Base-by-base conservation (phyloP, 2,329 filamentous ascomycete genomes). In the Tolypocladium guangdongense region DNA sequence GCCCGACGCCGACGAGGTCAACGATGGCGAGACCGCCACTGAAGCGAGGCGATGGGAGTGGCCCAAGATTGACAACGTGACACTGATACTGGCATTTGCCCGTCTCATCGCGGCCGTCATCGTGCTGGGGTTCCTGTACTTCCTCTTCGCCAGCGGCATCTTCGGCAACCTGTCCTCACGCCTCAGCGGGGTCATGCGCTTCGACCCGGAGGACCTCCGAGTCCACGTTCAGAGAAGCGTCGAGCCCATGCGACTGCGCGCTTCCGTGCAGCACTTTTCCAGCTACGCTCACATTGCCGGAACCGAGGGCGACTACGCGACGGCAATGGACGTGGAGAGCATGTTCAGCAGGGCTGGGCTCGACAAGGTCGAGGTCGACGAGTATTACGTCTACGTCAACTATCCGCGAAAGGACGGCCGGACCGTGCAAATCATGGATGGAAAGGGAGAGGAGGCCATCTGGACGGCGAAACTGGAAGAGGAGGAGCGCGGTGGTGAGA, bases 401-500 rank as follows among this genome's bases (percentile, higher is more conserved):
- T 99, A 95, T 66, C 90, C 93, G 0, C 86, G 78, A 58, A 72
- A 78, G 32, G 85, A 82, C 56, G 93, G 92, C 14, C 80, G 93
- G 50, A 81, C 84, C 54, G 85, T 99, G 39, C 84, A 91, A 57
- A 88, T 99, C 50, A 74, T 96, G 57, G 83, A 86, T 37, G 78
- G 78, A 0, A 81, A 84, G 51, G 84, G 77, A 2, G 68, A 74
- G 35, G 71, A 83, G 56, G 74, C 83, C 37, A 72, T 71, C 18
- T 97, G 91, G 91, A 80, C 84, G 54, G 93, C 92, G 14, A 80
- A 79, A 57, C 73, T 99, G 50, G 92, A 99, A 63, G 93, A 97
- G 72, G 80, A 87, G 47, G 78, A 74, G 52, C 77, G 79, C 1
- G 86, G 86, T 58, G 75, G 75, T n/a, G 77, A 84, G 56, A 76